These are phyloP conservation scores for Pyronema domesticum DNA, from an alignment of 495 filamentous ascomycete genomes.

Conservation along the genomic window DNA sequence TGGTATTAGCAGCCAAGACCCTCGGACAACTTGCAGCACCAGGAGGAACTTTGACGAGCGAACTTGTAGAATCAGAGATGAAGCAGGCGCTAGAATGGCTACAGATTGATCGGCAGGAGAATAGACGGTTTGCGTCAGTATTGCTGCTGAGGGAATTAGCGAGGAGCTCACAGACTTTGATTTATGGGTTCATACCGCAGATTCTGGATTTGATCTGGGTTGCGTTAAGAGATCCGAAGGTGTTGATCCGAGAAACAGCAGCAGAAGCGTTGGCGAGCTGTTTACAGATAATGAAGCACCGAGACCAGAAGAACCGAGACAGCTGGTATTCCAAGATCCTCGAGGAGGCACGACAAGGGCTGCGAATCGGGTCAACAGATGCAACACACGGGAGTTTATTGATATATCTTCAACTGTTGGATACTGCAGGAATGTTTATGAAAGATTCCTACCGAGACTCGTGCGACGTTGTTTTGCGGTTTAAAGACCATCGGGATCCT, in stretches of 20 bases:
- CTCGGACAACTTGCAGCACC: conserved; percentile 79
- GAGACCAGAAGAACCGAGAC: conserved; percentile 68
- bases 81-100: conserved; percentile 90
- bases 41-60: conserved; percentile 83
- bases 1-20: conserved; percentile 72
- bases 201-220: conserved; percentile 94
- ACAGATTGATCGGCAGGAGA: conserved; percentile 85
- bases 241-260: conserved; percentile 78
- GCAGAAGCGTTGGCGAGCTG: conserved; percentile 81
- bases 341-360: conserved; percentile 58
- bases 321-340: conserved; percentile 76
- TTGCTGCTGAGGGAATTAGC: conserved; percentile 78
- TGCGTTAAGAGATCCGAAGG: conserved; percentile 69
- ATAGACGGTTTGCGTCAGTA: conserved; percentile 76
- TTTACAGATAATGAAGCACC: conserved; percentile 79
- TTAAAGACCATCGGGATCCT: conserved; percentile 78
- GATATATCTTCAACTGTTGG: conserved; percentile 72
- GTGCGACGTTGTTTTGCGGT: conserved; percentile 74
- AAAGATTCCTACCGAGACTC: conserved; percentile 68
- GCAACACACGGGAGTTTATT: conserved; percentile 80
- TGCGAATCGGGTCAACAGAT: conserved; percentile 64
- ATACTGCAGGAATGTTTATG: conserved; percentile 98
- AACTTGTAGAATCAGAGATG: conserved; percentile 91
- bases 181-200: conserved; percentile 77
- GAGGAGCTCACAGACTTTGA: conserved; percentile 74